Percentiles rank a stretch among this genome's conserved stretches.
These are phyloP conservation scores for Oehlia diaphana DNA, from an alignment of 192 early-diverging fungal genomes.

Conservation along the genomic window DNA sequence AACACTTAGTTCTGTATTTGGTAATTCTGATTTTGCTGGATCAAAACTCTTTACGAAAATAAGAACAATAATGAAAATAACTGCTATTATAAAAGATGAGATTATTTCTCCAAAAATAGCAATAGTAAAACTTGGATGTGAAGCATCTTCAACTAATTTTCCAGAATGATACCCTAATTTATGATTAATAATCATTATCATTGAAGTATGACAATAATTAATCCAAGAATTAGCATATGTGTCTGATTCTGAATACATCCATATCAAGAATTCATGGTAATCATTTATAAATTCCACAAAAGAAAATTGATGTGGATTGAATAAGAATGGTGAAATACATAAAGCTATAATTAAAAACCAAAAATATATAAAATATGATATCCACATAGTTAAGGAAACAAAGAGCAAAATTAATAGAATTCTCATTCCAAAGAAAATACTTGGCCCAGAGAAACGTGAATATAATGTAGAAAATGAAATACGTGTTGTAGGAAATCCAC, in stretches of 20 bases:
- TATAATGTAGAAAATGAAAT: constrained; percentile 73
- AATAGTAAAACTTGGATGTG: constrained; percentile 64
- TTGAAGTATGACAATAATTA: constrained; percentile 64
- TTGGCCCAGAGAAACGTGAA: constrained; percentile 72
- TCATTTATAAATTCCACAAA: constrained; percentile 77
- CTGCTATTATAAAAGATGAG: constrained; percentile 63
- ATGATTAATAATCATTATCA: constrained; percentile 77
- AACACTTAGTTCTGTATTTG: constrained; percentile 41
- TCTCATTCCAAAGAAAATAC: constrained; percentile 74
- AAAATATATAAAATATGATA: constrained; percentile 74
- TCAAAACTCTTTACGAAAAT: constrained; percentile 68
- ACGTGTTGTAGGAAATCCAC: constrained; percentile 82
- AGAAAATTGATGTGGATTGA: constrained; percentile 90
- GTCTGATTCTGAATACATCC: constrained; percentile 75
- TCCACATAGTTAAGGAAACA: constrained; percentile 71
- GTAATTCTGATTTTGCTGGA: constrained; percentile 27
- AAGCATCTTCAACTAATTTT: constrained; percentile 56
- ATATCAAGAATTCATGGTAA: constrained; percentile 78
- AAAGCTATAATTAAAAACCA: constrained; percentile 80
- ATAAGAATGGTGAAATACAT: constrained; percentile 79
- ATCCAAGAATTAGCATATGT: constrained; percentile 81
- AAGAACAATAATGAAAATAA: constrained; percentile 62
- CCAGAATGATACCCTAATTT: constrained; percentile 72
- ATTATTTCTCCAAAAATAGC: constrained; percentile 69
- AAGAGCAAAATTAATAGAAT: constrained; percentile 72